Base-by-base conservation (phyloP, 352 stramenopile species). In the Globisporangium splendens region DNA sequence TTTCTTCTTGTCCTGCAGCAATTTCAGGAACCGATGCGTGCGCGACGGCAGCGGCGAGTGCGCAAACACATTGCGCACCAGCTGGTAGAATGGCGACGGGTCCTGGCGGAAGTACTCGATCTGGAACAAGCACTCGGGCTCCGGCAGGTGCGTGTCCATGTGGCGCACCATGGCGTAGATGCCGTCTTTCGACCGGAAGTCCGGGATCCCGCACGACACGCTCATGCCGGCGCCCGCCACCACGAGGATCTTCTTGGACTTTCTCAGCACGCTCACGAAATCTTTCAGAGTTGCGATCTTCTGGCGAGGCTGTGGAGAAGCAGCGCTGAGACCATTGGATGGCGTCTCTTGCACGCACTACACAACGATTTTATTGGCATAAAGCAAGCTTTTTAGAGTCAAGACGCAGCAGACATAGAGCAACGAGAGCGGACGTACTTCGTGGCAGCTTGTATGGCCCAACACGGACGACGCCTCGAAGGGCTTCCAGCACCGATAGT, bases 41-140 rank as follows among this genome's bases (percentile, higher is more conserved):
- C 85, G 65, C 1, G 95, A 99, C 21, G 96, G 96, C 22, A 77
- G 66, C 14, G 95, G 77, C 14, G 73, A 83, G 56, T 77, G 56
- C 4, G 77, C 71, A 66, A 93, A 93, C 13, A 85, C 83, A 28
- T 69, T 89, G 39, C 78, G 82, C 31, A 97, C 96, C 54, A 99
- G 93, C 51, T 95, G 83, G 70, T 97, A 99, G 73, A 99, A 99
- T 15, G 97, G 96, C 52, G 76, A 68, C 20, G 97, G 97, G 68
- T 99, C 85, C 21, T 98, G 73, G 13, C 74, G 70, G 68, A 99
- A 99, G 65, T 96, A 98, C 61, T 99, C 93, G 20, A 98, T 93
- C 73, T 99, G 94, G 79, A 99, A 99, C n/a, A 99, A 70, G 50
- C 95, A 95, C 75, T 99, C 96, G 0, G 97, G 93, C 62, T 92